Conservation (phyloP, 2,329 filamentous ascomycete genomes). For the Fusarium avenaceum region DNA sequence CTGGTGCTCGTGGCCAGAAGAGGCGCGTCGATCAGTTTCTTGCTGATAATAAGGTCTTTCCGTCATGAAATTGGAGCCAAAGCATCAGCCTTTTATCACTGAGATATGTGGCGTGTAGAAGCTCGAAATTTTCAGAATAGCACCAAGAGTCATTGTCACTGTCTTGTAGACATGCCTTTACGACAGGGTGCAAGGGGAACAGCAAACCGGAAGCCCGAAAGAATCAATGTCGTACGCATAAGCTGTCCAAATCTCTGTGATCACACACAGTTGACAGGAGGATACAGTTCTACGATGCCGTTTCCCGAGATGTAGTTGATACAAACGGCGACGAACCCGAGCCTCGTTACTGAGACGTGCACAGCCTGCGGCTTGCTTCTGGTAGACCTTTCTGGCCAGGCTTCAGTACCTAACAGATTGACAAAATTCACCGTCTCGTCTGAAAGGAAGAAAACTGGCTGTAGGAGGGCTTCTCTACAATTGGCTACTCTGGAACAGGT, state of each 20-base stretch:
- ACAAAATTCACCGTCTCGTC: background rate
- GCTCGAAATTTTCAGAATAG: too few species aligned
- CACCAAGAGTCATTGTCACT: too few species aligned
- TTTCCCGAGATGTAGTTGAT: background rate
- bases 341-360: background rate
- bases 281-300: too few species aligned
- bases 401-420: constrained; percentile 46
- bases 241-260: background rate
- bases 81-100: background rate
- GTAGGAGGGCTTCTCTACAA: background rate
- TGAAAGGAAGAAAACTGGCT: background rate
- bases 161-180: background rate
- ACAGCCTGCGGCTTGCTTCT: background rate
- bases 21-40: constrained; percentile 48
- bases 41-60: constrained; percentile 45
- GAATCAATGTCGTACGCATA: background rate
- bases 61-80: constrained; percentile 21
- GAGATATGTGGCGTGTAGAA: background rate
- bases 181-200: background rate
- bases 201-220: background rate
- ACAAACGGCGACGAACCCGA: too few species aligned
- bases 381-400: background rate
- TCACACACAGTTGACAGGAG: background rate
- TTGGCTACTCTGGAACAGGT: background rate
- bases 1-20: constrained; percentile 39